Base-by-base conservation (phyloP, 2,329 filamentous ascomycete genomes). In the Calonectria pseudoreteaudii region DNA sequence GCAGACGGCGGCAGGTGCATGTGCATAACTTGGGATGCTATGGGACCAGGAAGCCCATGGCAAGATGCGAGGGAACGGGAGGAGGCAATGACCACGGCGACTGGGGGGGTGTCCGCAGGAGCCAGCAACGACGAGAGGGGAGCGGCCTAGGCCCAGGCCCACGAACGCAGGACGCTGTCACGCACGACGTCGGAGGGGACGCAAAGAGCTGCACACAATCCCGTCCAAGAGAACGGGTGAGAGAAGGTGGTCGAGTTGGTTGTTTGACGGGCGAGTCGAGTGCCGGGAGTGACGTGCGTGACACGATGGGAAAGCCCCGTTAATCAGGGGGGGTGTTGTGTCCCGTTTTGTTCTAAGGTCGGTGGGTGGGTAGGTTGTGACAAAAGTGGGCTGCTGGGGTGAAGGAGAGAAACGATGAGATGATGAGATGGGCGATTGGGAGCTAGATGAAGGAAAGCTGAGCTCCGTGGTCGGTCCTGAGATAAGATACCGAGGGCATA, bases 1-100 rank as follows among this genome's bases (percentile, higher is more conserved):
- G 68, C 74, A 78, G 68, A 50, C 74, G 74, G 73, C 74, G 74
- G 75, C 50, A 68, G 70, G 60, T 77, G 74, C 76, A 80, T 78
- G 72, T 77, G 75, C 78, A 79, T 80, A 64, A 71, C 75, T 74
- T 75, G 71, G 60, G 58, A 41, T 68, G 56, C 34, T 72, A 74
- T 71, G 53, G 68, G 49, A 65, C 66, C 52, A 66, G 62, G 52
- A 66, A 58, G 66, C 38, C 70, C 49, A 68, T 68, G 65, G n/a
- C 56, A 62, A 69, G 49, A 56, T 18, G 36, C 65, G 47, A 68
- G 44, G 31, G 68, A 71, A 66, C 68, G 44, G 49, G 41, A 38
- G 64, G 62, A 53, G 64, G 41, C 50, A 36, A 60, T 52, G 38
- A 36, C 68, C 49, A 66, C 60, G 28, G 18, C 38, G 68, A 66